Percentiles rank a stretch among this genome's conserved stretches.
phyloP scores from a whole-genome alignment of 495 filamentous ascomycete species.

The Evernia prunastri region DNA sequence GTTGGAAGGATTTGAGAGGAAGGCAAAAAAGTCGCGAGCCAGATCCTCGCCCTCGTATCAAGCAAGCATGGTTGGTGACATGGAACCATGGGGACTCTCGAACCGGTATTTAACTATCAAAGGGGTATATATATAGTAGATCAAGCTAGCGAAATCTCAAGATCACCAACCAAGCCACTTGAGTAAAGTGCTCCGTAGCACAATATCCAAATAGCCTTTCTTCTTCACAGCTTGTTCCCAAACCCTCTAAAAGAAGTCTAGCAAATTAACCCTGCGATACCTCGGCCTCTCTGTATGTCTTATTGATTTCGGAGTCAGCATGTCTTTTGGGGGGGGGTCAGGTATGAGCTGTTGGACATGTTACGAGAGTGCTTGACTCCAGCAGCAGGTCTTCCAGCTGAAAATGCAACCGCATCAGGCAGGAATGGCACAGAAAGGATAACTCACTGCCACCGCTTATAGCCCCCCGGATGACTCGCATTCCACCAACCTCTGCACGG shows the following conservation, averaged over 20 bases:
- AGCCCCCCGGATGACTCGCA: conserved; percentile 22
- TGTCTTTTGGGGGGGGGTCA: not conserved
- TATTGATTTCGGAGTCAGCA: not conserved
- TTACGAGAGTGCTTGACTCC: not conserved
- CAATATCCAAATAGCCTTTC: not conserved
- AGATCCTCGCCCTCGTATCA: too few species aligned
- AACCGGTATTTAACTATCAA: not conserved
- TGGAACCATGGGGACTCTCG: not conserved
- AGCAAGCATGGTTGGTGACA: not conserved
- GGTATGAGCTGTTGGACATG: not conserved
- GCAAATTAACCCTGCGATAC: conserved; percentile 16
- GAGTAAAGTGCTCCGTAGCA: too few species aligned
- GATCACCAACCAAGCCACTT: not conserved
- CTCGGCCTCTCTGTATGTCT: conserved; percentile 23
- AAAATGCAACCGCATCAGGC: not conserved
- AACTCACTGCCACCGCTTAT: conserved; percentile 23
- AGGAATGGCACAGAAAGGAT: not conserved
- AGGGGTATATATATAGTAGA: not conserved
- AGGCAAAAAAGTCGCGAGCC: not conserved
- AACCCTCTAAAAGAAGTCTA: conserved; percentile 23
- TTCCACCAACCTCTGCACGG: conserved; percentile 55
- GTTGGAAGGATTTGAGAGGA: too few species aligned
- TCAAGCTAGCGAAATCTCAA: not conserved
- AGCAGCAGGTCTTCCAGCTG: not conserved
- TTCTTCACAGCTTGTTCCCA: not conserved